Percentiles rank a stretch among this genome's conserved stretches.
Conservation (phyloP, 1,284 basidiomycete genomes). For the Puccinia coronata region DNA sequence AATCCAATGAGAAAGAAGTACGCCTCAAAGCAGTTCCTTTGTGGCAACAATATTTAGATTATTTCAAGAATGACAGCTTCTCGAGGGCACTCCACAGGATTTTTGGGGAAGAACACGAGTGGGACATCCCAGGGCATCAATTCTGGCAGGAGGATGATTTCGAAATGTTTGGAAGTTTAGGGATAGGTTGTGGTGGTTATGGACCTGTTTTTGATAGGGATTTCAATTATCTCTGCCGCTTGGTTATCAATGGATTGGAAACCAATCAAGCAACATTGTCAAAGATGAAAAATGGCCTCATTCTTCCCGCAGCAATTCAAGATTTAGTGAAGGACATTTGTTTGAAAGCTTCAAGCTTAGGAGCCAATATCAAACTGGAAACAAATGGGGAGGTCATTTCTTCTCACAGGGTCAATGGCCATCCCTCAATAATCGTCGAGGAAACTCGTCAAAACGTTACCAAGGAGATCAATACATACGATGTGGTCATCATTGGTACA, state of each 20-base stretch:
- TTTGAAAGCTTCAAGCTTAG: not conserved
- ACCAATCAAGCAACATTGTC: slow-evolving; percentile 14
- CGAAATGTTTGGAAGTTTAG: slow-evolving; percentile 22
- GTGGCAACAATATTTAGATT: slow-evolving; percentile 20
- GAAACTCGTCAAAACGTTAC: not conserved
- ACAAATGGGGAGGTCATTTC: slow-evolving; percentile 6
- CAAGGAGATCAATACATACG: slow-evolving; percentile 2
- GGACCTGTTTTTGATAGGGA: slow-evolving; percentile 18
- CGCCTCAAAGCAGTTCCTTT: not conserved
- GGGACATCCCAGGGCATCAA: slow-evolving; percentile 9
- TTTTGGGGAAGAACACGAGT: slow-evolving; percentile 10
- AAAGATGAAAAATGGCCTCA: not conserved
- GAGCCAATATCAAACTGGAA: slow-evolving; percentile 3
- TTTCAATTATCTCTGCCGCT: not conserved
- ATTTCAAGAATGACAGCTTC: not conserved
- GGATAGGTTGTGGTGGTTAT: slow-evolving; percentile 20
- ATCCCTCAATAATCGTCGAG: not conserved
- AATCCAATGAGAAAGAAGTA: slow-evolving; percentile 1
- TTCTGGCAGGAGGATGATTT: slow-evolving; percentile 18
- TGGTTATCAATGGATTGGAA: slow-evolving; percentile 17
- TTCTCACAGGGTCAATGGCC: not conserved
- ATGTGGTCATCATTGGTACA: slow-evolving; percentile 14
- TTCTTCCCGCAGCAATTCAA: slow-evolving; percentile 8
- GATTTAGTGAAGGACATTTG: slow-evolving; percentile 19
- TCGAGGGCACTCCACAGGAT: not conserved